Evolutionary conservation across 768 basidiomycete species (phyloP), one percentile per base, ranked within the genome.

Genomic region (Mycena galopus): DNA sequence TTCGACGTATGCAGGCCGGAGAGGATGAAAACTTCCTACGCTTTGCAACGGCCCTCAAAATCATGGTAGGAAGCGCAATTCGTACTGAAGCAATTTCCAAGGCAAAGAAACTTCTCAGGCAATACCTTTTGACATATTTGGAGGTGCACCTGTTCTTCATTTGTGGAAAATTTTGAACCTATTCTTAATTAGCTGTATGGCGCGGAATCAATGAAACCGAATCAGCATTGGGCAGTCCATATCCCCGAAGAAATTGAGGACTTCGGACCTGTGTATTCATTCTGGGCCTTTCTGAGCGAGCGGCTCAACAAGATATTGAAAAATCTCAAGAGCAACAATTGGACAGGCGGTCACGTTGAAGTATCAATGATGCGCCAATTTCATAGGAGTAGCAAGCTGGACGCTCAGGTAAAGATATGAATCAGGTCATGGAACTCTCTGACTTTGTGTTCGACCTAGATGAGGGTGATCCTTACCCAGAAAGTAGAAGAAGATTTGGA

Each of bases 241-340:
- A 50, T 77, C 16, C 61, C 72, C 3, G 71, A 70, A 6, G 77
- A 80, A 58, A 70, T 81, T 1, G 55, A 25, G 0, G 73, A 77
- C 23, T 81, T 68, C 55, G 79, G 78, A 0, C 77, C 80, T 2
- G 71, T 80, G 10, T 75, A 81, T 55, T 75, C 75, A 19, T 78
- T 81, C 37, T 82, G 81, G 81, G 69, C 76, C 0, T 82, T 81
- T 61, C 69, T 80, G 0, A 61, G 69, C 3, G 80, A 82, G 51
- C 75, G 79, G 1, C 67, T 82, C n/a, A 82, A 82, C 69, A 79
- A 79, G 57, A 25, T 77, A 5, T 67, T 82, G 11, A 81, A 81
- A 60, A 75, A 69, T 44, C 72, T 75, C 9, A 80, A 81, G 32
- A 75, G 73, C 29, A 82, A 81, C 55, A 79, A 79, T 14, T 73